Conservation (phyloP, 1,284 basidiomycete species). For the Chondrostereum purpureum region DNA sequence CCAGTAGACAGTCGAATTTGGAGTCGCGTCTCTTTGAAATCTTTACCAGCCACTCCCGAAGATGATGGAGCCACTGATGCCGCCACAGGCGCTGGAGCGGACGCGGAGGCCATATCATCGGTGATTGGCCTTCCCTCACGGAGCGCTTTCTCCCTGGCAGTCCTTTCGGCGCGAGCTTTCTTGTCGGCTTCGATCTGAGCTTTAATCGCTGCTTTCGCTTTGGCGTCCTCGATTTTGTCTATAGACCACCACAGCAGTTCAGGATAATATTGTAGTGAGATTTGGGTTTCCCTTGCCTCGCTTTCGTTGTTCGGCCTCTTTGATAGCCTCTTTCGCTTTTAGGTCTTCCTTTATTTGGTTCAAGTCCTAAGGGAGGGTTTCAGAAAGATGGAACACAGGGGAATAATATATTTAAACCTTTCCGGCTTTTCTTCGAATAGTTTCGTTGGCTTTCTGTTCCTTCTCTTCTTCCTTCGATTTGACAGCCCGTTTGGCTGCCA, state of each 20-base stretch:
- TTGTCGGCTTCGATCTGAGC: slow-evolving; percentile 94
- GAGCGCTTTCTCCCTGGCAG: slow-evolving; percentile 82
- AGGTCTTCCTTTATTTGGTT: slow-evolving; percentile 13
- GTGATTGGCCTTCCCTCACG: slow-evolving; percentile 62
- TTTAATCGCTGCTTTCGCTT: slow-evolving; percentile 78
- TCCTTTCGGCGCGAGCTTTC: slow-evolving; percentile 74
- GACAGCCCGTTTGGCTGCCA: slow-evolving; percentile 66
- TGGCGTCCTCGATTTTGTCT: slow-evolving; percentile 85
- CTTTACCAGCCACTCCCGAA: slow-evolving; percentile 50
- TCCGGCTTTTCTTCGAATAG: slow-evolving; percentile 76
- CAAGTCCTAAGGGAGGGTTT: slow-evolving; percentile 8
- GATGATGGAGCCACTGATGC: slow-evolving; percentile 31
- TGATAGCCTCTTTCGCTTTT: slow-evolving; percentile 32
- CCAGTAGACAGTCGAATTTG: slow-evolving; percentile 80
- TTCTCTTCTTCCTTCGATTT: slow-evolving; percentile 69
- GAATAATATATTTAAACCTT: slow-evolving; percentile 44
- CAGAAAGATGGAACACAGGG: neutral
- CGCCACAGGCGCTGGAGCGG: slow-evolving; percentile 30
- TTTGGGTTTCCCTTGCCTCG: slow-evolving; percentile 45
- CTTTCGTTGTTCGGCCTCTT: slow-evolving; percentile 75
- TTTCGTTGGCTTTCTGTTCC: slow-evolving; percentile 74
- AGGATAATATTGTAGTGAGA: neutral
- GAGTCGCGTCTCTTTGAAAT: slow-evolving; percentile 78
- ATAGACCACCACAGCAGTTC: slow-evolving; percentile 6
- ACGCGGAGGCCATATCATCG: slow-evolving; percentile 24